phyloP scores from a whole-genome alignment of 75 land plant species.

The Picea sitchensis region DNA sequence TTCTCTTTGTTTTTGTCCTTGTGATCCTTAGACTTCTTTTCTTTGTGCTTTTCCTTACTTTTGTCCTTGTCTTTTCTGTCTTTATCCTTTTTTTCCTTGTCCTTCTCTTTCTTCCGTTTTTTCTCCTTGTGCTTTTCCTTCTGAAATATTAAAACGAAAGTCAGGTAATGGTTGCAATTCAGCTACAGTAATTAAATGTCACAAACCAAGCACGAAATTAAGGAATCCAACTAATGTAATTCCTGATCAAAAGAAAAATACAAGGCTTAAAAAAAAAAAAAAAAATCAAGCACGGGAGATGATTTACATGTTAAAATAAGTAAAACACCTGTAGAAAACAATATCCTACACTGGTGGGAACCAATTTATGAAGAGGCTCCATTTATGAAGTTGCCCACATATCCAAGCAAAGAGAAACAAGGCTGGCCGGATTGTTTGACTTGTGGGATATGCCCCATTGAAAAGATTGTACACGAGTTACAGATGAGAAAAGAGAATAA shows the following conservation, averaged over 20 bases:
- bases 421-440: no score
- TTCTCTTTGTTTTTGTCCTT: conserved; percentile 35
- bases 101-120: conserved; percentile 37
- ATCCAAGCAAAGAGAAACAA: not conserved
- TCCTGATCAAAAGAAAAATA: not conserved
- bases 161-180: not conserved
- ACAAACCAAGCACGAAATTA: not conserved
- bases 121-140: conserved; percentile 55
- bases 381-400: not conserved
- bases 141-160: not conserved
- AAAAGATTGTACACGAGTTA: not conserved
- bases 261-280: not conserved
- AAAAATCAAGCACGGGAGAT: not conserved
- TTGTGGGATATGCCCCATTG: not conserved
- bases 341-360: not conserved
- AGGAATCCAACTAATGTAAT: not conserved
- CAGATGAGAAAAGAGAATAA: not conserved
- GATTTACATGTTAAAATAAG: not conserved
- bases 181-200: not conserved
- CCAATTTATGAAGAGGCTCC: conserved; percentile 1
- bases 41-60: conserved; percentile 38
- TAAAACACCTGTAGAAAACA: not conserved
- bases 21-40: conserved; percentile 39
- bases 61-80: conserved; percentile 33
- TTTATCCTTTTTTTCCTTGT: conserved; percentile 38